phyloP scores from a whole-genome alignment of 805 yeast genomes.

The Starmerella gropengiesseri region DNA sequence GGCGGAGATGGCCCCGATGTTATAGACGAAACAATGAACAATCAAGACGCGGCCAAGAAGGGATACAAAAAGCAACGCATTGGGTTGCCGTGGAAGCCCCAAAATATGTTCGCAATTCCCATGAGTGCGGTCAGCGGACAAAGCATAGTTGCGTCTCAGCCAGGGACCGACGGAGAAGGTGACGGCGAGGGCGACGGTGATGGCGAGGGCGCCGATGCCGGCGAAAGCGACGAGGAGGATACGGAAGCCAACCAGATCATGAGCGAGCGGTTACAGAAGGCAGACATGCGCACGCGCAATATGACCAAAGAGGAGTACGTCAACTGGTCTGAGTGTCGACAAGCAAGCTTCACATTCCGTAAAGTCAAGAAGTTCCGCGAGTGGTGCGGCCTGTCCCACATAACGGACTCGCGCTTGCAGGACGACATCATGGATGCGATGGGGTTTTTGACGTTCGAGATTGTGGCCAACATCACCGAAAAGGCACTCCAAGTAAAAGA shows the following conservation, averaged over 20 bases:
- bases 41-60: constrained; percentile 22
- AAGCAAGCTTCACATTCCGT: constrained; percentile 90
- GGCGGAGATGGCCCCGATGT: constrained; percentile 42
- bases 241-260: constrained; percentile 88
- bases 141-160: background rate
- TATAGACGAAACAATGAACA: constrained; percentile 37
- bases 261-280: constrained; percentile 75
- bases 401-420: constrained; percentile 83
- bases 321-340: constrained; percentile 98
- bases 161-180: background rate
- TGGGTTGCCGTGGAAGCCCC: constrained; percentile 88
- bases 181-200: background rate
- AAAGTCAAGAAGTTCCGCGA: constrained; percentile 90
- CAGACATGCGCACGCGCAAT: constrained; percentile 82
- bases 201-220: constrained; percentile 1
- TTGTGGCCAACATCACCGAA: constrained; percentile 89
- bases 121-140: constrained; percentile 16
- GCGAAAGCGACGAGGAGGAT: constrained; percentile 37
- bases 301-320: constrained; percentile 98
- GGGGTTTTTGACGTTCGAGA: constrained; percentile 91
- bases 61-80: constrained; percentile 48
- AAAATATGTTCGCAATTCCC: constrained; percentile 70
- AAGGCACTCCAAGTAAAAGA: constrained; percentile 74
- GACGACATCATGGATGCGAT: constrained; percentile 94
- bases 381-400: constrained; percentile 80